These are phyloP conservation scores for Phytophthora tubulina DNA, from an alignment of 352 stramenopile species.

Conservation along the genomic window DNA sequence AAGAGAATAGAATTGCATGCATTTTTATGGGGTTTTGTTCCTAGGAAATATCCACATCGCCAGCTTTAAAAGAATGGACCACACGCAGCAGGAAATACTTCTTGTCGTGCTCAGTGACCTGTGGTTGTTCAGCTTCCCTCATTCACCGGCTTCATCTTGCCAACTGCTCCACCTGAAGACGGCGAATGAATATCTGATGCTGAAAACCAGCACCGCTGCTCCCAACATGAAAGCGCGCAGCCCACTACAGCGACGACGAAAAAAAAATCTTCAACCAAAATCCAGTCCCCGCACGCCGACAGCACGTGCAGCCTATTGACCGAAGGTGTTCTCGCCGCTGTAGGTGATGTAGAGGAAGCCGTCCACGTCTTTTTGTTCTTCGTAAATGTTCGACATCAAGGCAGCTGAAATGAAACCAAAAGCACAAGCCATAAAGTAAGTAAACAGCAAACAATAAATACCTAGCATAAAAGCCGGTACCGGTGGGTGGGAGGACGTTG, in stretches of 20 bases:
- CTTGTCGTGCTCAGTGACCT: slow-evolving; percentile 30
- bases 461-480: slow-evolving; percentile 38
- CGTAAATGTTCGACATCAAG: slow-evolving; percentile 99
- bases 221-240: slow-evolving; percentile 12
- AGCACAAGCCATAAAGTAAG: slow-evolving; percentile 7
- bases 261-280: slow-evolving; percentile 49
- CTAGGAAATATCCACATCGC: slow-evolving; percentile 49
- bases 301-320: slow-evolving; percentile 59
- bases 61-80: slow-evolving; percentile 44
- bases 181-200: slow-evolving; percentile 11
- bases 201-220: slow-evolving; percentile 16
- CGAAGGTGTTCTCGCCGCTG: slow-evolving; percentile 99
- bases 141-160: slow-evolving; percentile 16
- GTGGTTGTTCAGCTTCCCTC: slow-evolving; percentile 12
- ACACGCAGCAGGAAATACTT: slow-evolving; percentile 44
- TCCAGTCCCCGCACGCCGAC: slow-evolving; percentile 33
- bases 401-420: slow-evolving; percentile 63
- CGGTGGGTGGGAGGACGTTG: slow-evolving; percentile 97
- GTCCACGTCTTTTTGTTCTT: slow-evolving; percentile 99
- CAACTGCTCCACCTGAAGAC: background rate
- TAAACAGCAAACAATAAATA: slow-evolving; percentile 6
- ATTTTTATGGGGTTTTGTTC: slow-evolving; percentile 50
- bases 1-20: slow-evolving; percentile 48
- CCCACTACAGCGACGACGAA: slow-evolving; percentile 28
- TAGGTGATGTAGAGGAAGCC: slow-evolving; percentile 99